Base-by-base conservation (phyloP, 2,329 filamentous ascomycete genomes). In the Trichoderma koningiopsis region DNA sequence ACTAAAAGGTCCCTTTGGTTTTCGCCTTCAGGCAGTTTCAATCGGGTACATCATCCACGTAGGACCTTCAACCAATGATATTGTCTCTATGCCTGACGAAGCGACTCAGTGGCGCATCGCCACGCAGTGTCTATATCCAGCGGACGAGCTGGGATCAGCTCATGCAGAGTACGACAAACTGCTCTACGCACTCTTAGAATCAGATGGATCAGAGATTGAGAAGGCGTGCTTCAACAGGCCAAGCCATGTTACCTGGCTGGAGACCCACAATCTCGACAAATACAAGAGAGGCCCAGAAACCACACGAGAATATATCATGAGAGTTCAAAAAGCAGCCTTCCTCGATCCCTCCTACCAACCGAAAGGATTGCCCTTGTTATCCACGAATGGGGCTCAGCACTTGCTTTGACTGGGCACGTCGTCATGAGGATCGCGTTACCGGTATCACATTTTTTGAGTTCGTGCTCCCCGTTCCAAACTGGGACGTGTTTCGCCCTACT, bases 191-290 rank as follows among this genome's bases (percentile, higher is more conserved):
- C 56, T 59, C 56, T 27, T 59, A 16, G 24, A 59, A 35, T 29
- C 56, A n/a, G 16, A 59, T 19, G 56, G 35, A 31, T 33, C 27
- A 59, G 56, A 59, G 27, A 59, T 35, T 59, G 31, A 59, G 56
- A 59, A 11, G 33, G 33, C 31, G 56, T 59, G 56, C 56, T 59
- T 59, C 33, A 59, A 59, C 56, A n/a, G 69, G 52, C 81, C 10
- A 70, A 56, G 59, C 22, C 60, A 35, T 65, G 62, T 56, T 64
- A 60, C 52, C 64, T 67, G 43, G 60, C 11, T 35, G 24, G 56
- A 55, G 29, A 29, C 29, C 5, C 16, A 19, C 11, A 16, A 40
- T 40, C 14, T 10, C 37, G 37, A 19, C 13, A 14, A 19, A 5
- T 40, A 14, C 14, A 40, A 29, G 29, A 29, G 29, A 29, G 29